Evolutionary conservation across 148 eudicot genomes (phyloP), one percentile per base, ranked within the genome.

Genomic region (Dianthus caryophyllus): DNA sequence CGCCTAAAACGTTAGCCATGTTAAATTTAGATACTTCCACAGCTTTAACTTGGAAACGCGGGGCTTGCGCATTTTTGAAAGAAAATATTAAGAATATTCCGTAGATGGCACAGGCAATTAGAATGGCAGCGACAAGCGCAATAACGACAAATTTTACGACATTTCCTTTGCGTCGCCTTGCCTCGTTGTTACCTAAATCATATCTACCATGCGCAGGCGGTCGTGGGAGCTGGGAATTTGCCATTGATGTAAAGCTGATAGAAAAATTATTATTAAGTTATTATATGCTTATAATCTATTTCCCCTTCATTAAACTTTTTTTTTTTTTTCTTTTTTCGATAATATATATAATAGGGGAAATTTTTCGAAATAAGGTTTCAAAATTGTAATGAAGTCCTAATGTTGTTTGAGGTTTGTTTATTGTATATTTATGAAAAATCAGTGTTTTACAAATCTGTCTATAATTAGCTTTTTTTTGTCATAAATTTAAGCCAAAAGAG

Each of bases 61-160:
- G 84, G n/a, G 69, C 63, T 0, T 51, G 51, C 0, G 84, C 73
- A 48, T 70, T 77, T 27, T 68, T 59, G 46, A 80, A 77, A 7
- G 76, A 65, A 1, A 67, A 47, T 38, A 66, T 17, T 2, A 77
- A 15, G 31, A 70, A n/a, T 27, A 80, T 46, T 21, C 67, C 78
- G 31, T 65, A 50, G 18, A 71, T 60, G 21, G n/a, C 64, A 10
- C 61, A 10, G 24, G 36, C 67, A 24, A 73, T 31, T 8, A 76
- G 1, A 9, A 77, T 6, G 31, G 74, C 41, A 6, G 54, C 22
- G 7, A 71, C 12, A 12, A 76, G 6, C 18, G 44, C 27, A 15
- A 74, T 20, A 15, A 38, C 21, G 13, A 43, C 68, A 24, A 49
- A 27, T 52, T 71, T 71, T 25, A 71, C 13, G 2, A 51, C 27